Conservation (phyloP, 805 yeast species). For the Lachancea cidri region DNA sequence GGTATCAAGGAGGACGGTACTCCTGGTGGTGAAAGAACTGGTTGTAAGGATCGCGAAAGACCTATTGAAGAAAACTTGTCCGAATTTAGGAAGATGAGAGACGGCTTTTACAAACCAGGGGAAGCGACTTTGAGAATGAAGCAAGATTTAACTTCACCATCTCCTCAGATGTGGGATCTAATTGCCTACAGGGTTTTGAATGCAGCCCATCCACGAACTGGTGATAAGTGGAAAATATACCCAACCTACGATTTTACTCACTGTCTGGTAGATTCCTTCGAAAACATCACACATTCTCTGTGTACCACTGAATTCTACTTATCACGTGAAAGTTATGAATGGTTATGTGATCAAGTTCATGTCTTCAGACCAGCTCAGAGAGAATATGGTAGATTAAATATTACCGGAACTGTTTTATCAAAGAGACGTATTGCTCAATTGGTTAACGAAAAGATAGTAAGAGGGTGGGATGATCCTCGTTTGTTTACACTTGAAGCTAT, state of each 20-base stretch:
- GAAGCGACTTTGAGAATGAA: slow-evolving; percentile 96
- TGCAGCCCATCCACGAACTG: slow-evolving; percentile 94
- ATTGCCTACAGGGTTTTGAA: slow-evolving; percentile 93
- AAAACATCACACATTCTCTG: slow-evolving; percentile 90
- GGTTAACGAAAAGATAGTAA: slow-evolving; percentile 73
- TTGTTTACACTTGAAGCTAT: slow-evolving; percentile 90
- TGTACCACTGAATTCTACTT: slow-evolving; percentile 94
- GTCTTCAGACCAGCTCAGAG: slow-evolving; percentile 98
- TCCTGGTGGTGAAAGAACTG: slow-evolving; percentile 85
- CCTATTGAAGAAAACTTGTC: slow-evolving; percentile 66
- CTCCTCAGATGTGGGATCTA: slow-evolving; percentile 99
- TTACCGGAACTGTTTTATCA: slow-evolving; percentile 90
- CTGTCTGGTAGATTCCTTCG: slow-evolving; percentile 97
- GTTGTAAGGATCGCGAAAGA: slow-evolving; percentile 72
- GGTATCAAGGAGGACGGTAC: slow-evolving; percentile 91
- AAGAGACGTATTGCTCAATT: slow-evolving; percentile 94
- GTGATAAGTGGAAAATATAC: slow-evolving; percentile 94
- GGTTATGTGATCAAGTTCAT: slow-evolving; percentile 94
- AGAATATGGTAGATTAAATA: slow-evolving; percentile 93
- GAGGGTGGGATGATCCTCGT: slow-evolving; percentile 99
- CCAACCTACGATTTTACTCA: slow-evolving; percentile 99
- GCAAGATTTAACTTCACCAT: slow-evolving; percentile 82
- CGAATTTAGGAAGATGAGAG: slow-evolving; percentile 87
- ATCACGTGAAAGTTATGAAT: slow-evolving; percentile 93
- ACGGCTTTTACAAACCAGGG: slow-evolving; percentile 83